Conservation (phyloP, 1,284 basidiomycete species). For the Marasmius oreades region DNA sequence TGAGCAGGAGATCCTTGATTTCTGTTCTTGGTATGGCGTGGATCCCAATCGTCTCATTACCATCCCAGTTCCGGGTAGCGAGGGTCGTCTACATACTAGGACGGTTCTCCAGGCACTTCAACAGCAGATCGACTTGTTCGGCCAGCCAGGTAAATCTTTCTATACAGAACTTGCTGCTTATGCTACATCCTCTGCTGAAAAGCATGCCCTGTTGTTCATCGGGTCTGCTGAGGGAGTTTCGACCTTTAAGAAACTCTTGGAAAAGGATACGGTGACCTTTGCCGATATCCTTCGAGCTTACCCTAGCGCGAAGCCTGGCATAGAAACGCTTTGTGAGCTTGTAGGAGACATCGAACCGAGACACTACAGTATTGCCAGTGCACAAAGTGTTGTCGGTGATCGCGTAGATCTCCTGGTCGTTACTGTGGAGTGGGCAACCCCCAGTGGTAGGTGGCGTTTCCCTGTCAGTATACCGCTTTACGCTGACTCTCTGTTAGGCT, state of each 20-base stretch:
- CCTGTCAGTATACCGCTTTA: conserved; percentile 4
- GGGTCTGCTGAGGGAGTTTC: conserved; percentile 87
- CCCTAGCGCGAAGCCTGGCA: conserved; percentile 74
- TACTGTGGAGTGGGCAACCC: conserved; percentile 91
- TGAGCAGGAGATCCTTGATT: conserved; percentile 81
- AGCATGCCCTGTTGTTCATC: conserved; percentile 87
- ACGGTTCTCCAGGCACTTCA: conserved; percentile 96
- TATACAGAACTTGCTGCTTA: conserved; percentile 84
- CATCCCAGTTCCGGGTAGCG: conserved; percentile 67
- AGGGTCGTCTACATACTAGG: conserved; percentile 73
- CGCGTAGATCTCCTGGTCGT: conserved; percentile 94
- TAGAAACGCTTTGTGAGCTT: conserved; percentile 84
- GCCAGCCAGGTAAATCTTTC: conserved; percentile 94
- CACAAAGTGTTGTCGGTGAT: conserved; percentile 92
- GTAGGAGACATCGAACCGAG: conserved; percentile 94
- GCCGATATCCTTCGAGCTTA: conserved; percentile 86
- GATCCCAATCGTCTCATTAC: conserved; percentile 82
- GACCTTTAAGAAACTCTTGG: conserved; percentile 93
- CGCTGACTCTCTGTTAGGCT: conserved; percentile 42
- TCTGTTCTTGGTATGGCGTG: conserved; percentile 90
- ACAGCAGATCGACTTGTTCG: conserved; percentile 96
- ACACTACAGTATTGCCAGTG: conserved; percentile 97
- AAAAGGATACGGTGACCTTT: conserved; percentile 94
- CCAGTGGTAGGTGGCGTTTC: conserved; percentile 57
- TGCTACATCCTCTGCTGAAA: conserved; percentile 73